Base-by-base conservation (phyloP, 495 filamentous ascomycete genomes). In the Terfezia boudieri region DNA sequence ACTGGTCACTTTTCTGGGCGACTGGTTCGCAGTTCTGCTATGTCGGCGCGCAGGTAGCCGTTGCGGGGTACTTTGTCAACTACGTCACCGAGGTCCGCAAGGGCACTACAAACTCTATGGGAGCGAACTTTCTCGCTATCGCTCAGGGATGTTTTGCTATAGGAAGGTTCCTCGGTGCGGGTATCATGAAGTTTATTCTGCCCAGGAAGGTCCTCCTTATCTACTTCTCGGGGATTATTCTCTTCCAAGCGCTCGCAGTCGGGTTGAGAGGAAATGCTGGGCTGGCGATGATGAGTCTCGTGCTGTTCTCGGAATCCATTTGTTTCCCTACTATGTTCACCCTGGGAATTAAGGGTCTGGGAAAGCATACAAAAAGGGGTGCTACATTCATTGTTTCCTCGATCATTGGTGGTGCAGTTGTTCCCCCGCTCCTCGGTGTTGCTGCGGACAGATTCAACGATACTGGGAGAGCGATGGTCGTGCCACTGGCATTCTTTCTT, bases 11-110 rank as follows among this genome's bases (percentile, higher is more conserved):
- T 5, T 83, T 84, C 69, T 76, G 74, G 60, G 81, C 76, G 14
- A 72, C 77, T 0, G 72, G 71, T 35, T 74, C 80, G 6, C 80
- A 85, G 61, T 84, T 84, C 65, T 83, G 77, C 64, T 86, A 82
- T 62, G 75, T 76, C 2, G 81, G 81, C 36, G 72, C 78, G 20
- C 80, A 84, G 64, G 72, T 75, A 26, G 73, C 73, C 12, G 71
- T 75, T 49, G 71, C 73, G 0, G 64, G 70, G 4, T 74, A 73
- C 61, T 77, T 79, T 63, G 77, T 79, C 61, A 79, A 79, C 66
- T 80, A 78, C 53, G 71, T 70, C 7, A 71, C 69, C 7, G 74
- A 79, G 51, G 72, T 70, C 12, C 68, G 75, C 52, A 56, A 64
- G 2, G 69, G 69, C 46, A 76, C 71, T 7, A 50, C 62, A 4